Base-by-base conservation (phyloP, 768 basidiomycete genomes). In the Agrocybe pediades region DNA sequence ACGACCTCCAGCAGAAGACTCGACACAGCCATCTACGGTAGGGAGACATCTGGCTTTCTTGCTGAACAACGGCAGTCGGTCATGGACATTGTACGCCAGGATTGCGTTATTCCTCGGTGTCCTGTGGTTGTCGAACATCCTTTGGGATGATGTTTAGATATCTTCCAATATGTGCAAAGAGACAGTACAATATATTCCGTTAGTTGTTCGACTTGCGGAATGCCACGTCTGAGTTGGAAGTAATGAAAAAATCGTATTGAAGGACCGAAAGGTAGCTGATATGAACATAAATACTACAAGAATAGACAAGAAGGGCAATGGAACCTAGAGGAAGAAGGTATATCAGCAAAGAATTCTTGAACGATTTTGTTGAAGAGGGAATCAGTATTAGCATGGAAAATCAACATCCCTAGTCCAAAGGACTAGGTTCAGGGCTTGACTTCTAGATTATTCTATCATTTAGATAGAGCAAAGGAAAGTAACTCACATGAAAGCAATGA, bases 331-430 rank as follows among this genome's bases (percentile, higher is more conserved):
- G 44, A 46, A 41, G 26, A 41, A 40, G 46, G 50, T 57, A 11
- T 26, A 64, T 77, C 68, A 78, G 63, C 24, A 48, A 49, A 16
- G 17, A 42, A 15, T 53, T 61, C 17, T 52, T 24, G 41, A 42
- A 29, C 50, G 13, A 23, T 25, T 25, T 1, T 8, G 46, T 45
- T 49, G 26, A 41, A 53, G 39, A 46, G 55, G 49, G 60, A 57
- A 67, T 83, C 90, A 92, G 88, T 80, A 92, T 92, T 92, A 92
- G 90, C 90, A 92, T 92, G 90, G 88, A 79, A 71, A 69, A 74
- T 90, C 88, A 77, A 88, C 87, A 88, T 76, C 69, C 64, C 76
- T 73, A 69, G 78, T 87, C 86, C 86, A 79, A 82, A 53, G 83
- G 86, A 89, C 80, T 71, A 74, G 76, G 70, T 50, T 92, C 84